phyloP scores from a whole-genome alignment of 202 grass and related monocot genomes.

The Eragrostis tef region DNA sequence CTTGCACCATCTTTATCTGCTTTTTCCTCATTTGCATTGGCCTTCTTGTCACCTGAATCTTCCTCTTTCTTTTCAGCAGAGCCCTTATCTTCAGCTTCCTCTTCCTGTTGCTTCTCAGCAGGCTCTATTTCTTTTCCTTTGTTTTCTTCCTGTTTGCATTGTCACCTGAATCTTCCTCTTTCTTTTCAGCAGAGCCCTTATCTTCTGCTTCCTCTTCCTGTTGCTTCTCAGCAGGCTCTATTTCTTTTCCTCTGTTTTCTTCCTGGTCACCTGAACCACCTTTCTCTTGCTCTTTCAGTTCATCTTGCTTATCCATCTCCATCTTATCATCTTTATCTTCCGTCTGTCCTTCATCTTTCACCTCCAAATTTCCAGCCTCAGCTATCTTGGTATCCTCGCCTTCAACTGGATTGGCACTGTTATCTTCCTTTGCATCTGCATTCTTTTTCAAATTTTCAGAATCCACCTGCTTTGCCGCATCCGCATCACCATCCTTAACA shows the following conservation, averaged over 20 bases:
- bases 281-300: conserved; percentile 47
- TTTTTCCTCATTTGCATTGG: conserved; percentile 38
- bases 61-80: conserved; percentile 37
- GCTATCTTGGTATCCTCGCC: background rate
- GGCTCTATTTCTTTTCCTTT: conserved; percentile 39
- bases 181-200: conserved; percentile 24
- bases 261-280: conserved; percentile 23
- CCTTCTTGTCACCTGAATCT: conserved; percentile 38
- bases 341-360: conserved; percentile 39
- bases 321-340: conserved; percentile 48
- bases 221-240: conserved; percentile 16
- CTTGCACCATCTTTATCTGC: background rate
- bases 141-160: too few species aligned
- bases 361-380: conserved; percentile 42
- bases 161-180: conserved; percentile 36
- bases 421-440: conserved; percentile 42
- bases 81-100: conserved; percentile 20
- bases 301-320: conserved; percentile 8
- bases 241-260: conserved; percentile 48
- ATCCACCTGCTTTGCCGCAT: conserved; percentile 28
- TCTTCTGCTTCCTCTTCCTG: conserved; percentile 22
- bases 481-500: conserved; percentile 33
- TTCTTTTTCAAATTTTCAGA: conserved; percentile 42
- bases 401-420: conserved; percentile 34
- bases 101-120: conserved; percentile 24